Evolutionary conservation across 164 flowering plant species (phyloP).

Genomic region (Macadamia integrifolia): DNA sequence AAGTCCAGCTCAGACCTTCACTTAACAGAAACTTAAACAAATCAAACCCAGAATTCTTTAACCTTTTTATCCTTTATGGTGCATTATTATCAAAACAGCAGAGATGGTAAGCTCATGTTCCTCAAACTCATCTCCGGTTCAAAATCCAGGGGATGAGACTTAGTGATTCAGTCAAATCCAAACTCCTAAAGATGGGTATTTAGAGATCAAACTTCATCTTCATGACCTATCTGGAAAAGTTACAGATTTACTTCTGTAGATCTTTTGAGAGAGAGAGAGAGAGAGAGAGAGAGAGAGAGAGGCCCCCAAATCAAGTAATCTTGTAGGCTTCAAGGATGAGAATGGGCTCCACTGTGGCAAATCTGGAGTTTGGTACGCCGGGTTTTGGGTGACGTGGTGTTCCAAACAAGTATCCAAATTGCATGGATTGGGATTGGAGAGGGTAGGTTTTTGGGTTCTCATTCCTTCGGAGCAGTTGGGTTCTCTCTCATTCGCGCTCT

Average conservation of each 20-base stretch:
- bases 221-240: neutral
- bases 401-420: slow-evolving; percentile 13
- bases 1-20: slow-evolving; percentile 17
- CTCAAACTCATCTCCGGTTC: neutral
- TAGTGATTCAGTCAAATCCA: neutral
- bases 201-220: neutral
- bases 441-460: slow-evolving; percentile 7
- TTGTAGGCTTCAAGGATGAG: neutral
- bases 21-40: slow-evolving; percentile 15
- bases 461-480: slow-evolving; percentile 15
- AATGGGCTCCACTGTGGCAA: neutral
- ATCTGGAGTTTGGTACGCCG: slow-evolving; percentile 8
- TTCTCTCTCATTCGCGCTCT: neutral
- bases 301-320: slow-evolving; percentile 13
- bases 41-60: slow-evolving; percentile 14
- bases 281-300: neutral
- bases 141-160: neutral
- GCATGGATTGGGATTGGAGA: slow-evolving; percentile 18
- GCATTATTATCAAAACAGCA: neutral
- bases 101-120: neutral
- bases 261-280: slow-evolving; percentile 1
- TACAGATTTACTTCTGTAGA: neutral
- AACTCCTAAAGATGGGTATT: neutral
- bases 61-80: slow-evolving; percentile 3
- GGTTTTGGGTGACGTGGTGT: slow-evolving; percentile 21